These are phyloP conservation scores for Rutstroemia sydowiana DNA, from an alignment of 2,329 filamentous ascomycete species.

Conservation along the genomic window DNA sequence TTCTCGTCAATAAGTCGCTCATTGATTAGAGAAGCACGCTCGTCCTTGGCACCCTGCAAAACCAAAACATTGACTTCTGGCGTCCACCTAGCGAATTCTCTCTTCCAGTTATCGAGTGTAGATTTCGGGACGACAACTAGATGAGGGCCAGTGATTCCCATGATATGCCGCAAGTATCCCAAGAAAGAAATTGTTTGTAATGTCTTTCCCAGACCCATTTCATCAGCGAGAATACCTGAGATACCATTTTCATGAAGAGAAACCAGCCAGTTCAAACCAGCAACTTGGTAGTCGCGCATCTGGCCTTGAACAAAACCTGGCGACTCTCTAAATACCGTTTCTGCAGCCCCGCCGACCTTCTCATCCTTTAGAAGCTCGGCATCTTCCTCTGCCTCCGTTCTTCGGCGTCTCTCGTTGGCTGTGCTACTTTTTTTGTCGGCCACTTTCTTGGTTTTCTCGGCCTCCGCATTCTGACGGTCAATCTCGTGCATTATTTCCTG, in stretches of 20 bases:
- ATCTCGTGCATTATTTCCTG: slow-evolving; percentile 92
- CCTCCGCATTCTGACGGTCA: slow-evolving; percentile 81
- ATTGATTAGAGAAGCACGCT: slow-evolving; percentile 80
- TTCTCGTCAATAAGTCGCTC: slow-evolving; percentile 88
- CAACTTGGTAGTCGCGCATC: slow-evolving; percentile 96
- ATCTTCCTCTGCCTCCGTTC: slow-evolving; percentile 96
- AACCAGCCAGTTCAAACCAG: slow-evolving; percentile 94
- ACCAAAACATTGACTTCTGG: slow-evolving; percentile 93
- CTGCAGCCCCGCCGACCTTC: slow-evolving; percentile 75
- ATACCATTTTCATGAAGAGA: slow-evolving; percentile 98
- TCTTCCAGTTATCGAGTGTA: slow-evolving; percentile 96
- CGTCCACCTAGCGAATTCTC: slow-evolving; percentile 90
- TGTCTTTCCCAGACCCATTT: slow-evolving; percentile 98
- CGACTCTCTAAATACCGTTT: slow-evolving; percentile 89
- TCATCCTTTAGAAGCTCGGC: slow-evolving; percentile 83
- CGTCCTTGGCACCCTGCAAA: slow-evolving; percentile 90
- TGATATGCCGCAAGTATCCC: slow-evolving; percentile 86
- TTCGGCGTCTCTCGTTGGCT: slow-evolving; percentile 66
- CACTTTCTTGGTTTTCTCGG: slow-evolving; percentile 62
- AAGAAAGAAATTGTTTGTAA: slow-evolving; percentile 95
- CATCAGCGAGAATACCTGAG: slow-evolving; percentile 92
- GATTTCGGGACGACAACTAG: slow-evolving; percentile 91
- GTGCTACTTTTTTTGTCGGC: slow-evolving; percentile 79
- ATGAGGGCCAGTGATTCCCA: slow-evolving; percentile 85
- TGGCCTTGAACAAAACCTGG: slow-evolving; percentile 75